These are phyloP conservation scores for Penicillium egyptiacum DNA, from an alignment of 495 filamentous ascomycete species.

Conservation along the genomic window DNA sequence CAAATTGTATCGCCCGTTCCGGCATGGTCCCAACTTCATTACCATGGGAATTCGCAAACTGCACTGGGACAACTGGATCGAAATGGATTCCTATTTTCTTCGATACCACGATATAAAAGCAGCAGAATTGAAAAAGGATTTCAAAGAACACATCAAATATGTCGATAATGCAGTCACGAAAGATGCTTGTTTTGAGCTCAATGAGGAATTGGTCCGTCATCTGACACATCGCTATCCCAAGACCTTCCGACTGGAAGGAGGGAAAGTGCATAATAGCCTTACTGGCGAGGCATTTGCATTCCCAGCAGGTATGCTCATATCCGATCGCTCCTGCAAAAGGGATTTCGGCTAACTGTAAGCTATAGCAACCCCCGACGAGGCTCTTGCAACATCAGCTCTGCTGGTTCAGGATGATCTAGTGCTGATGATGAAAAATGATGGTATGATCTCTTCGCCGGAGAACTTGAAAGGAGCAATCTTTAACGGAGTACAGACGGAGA, in stretches of 20 bases:
- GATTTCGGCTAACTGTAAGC: neutral
- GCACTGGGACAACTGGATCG: conserved; percentile 70
- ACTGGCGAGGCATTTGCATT: conserved; percentile 67
- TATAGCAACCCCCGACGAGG: conserved; percentile 39
- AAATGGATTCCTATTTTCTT: conserved; percentile 71
- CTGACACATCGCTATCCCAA: conserved; percentile 68
- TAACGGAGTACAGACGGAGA: conserved; percentile 49
- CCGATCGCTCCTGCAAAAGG: neutral
- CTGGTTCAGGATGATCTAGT: conserved; percentile 74
- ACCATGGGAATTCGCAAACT: conserved; percentile 77
- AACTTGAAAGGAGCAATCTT: neutral
- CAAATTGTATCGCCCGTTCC: conserved; percentile 71
- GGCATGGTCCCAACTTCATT: conserved; percentile 64
- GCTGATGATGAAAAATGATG: conserved; percentile 69
- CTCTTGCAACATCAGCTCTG: conserved; percentile 65
- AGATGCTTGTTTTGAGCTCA: conserved; percentile 62
- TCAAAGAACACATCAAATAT: conserved; percentile 22
- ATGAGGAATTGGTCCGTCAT: conserved; percentile 67
- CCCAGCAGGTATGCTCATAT: conserved; percentile 50
- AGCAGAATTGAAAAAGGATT: conserved; percentile 49
- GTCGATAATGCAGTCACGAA: conserved; percentile 51
- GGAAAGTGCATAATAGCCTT: conserved; percentile 61
- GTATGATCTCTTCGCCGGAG: neutral
- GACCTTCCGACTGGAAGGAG: conserved; percentile 54
- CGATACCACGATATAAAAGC: conserved; percentile 66